Evolutionary conservation across 202 grass and related monocot genomes (phyloP), one percentile per base, ranked within the genome.

Genomic region (Panicum hallii): DNA sequence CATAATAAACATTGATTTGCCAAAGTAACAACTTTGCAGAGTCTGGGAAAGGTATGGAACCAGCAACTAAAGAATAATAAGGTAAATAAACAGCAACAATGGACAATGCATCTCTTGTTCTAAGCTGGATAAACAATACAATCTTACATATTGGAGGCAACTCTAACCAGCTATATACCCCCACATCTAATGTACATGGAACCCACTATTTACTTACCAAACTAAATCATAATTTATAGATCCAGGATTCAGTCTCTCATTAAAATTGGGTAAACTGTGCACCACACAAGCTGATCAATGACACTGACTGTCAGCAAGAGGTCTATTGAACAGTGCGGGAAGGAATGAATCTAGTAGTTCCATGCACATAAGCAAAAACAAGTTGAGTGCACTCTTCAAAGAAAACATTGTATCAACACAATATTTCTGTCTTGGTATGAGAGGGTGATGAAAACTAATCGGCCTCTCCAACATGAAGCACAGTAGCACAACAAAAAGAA

Each of bases 321-420:
- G 38, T 62, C 26, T 64, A 58, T 62, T 70, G 10, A 52, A 66
- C 28, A 78, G 71, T 58, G 70, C 76, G 57, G 34, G 12, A 77
- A 56, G 42, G 23, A 52, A 79, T 50, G 22, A 53, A 82, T 90
- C 72, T 13, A 73, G 83, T 61, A 6, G 52, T 81, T 87, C 3
- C 23, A 83, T 15, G 16, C 30, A 74, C 43, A 57, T 4, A 54
- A 53, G 5, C 50, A 55, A 80, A 84, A 74, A 45, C 23, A 80
- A 69, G 52, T 38, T 46, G 19, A 64, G 19, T 49, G 17, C 8
- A 8, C 3, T 10, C 57, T 63, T 69, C 30, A 79, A 38, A 87
- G 53, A 7, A 71, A 79, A 54, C 34, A 83, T 73, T 42, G 6
- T 53, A 83, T 34, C 22, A 62, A 22, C 48, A 60, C 60, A 79